Conservation (phyloP, 2,329 filamentous ascomycete genomes). For the Cladophialophora exuberans region DNA sequence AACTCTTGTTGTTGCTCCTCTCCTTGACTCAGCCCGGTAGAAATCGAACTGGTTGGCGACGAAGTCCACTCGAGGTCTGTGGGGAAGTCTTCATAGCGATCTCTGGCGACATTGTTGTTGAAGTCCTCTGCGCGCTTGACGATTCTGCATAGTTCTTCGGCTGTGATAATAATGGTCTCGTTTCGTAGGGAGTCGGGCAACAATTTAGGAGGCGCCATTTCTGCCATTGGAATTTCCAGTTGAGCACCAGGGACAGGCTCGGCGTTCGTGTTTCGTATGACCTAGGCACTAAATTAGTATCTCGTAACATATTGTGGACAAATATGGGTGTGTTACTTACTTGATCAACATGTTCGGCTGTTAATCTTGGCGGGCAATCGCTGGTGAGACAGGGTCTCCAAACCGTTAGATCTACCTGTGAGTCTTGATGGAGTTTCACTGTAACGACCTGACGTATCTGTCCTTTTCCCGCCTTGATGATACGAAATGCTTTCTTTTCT, state of each 20-base stretch:
- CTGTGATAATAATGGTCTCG: slow-evolving; percentile 16
- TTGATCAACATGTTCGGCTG: slow-evolving; percentile 14
- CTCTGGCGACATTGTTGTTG: neutral
- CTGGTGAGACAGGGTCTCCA: slow-evolving; percentile 8
- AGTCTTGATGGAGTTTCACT: slow-evolving; percentile 14
- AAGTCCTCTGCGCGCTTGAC: slow-evolving; percentile 13
- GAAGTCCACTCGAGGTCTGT: slow-evolving; percentile 1
- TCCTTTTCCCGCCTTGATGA: slow-evolving; percentile 16
- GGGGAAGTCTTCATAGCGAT: slow-evolving; percentile 7
- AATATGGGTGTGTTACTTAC: slow-evolving; percentile 12
- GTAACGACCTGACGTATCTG: slow-evolving; percentile 14
- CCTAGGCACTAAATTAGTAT: slow-evolving; percentile 13
- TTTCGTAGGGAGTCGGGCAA: slow-evolving; percentile 15
- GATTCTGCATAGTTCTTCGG: slow-evolving; percentile 14
- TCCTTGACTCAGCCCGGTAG: slow-evolving; percentile 4
- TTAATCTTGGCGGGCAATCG: slow-evolving; percentile 13
- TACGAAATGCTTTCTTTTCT: slow-evolving; percentile 10
- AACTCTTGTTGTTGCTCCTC: slow-evolving; percentile 13
- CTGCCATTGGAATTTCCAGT: slow-evolving; percentile 15
- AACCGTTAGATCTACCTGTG: slow-evolving; percentile 14
- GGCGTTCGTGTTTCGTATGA: slow-evolving; percentile 14
- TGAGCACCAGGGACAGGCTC: slow-evolving; percentile 13
- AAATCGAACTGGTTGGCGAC: slow-evolving; percentile 13
- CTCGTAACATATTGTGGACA: slow-evolving; percentile 8
- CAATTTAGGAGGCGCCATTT: slow-evolving; percentile 10